Evolutionary conservation across 2,329 filamentous ascomycete species (phyloP).

Genomic region (Pseudogymnoascus sp.): DNA sequence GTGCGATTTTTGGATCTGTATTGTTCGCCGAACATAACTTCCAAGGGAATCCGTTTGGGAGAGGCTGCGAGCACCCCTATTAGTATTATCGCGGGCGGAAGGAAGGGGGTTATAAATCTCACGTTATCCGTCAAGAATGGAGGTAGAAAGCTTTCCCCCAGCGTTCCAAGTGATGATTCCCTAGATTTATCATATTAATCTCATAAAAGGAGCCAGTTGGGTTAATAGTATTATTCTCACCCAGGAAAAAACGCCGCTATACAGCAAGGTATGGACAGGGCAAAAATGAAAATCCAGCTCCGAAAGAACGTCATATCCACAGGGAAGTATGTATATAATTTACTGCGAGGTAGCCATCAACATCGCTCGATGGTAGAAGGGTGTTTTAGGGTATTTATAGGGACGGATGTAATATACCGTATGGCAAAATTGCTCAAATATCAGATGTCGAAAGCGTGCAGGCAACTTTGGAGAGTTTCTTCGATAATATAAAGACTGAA

Average conservation of each 20-base stretch:
- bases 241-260: neutral
- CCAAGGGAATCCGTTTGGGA: slow-evolving; percentile 45
- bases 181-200: slow-evolving; percentile 2
- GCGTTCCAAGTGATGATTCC: slow-evolving; percentile 25
- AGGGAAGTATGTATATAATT: slow-evolving; percentile 1
- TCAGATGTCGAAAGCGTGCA: neutral
- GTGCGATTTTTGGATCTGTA: slow-evolving; percentile 31
- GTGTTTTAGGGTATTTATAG: neutral
- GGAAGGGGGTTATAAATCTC: neutral
- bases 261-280: neutral
- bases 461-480: neutral
- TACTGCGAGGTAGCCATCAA: neutral
- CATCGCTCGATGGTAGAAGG: neutral
- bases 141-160: slow-evolving; percentile 27
- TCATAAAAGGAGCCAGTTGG: neutral
- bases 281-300: neutral
- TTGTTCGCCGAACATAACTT: slow-evolving; percentile 32
- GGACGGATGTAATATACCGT: neutral
- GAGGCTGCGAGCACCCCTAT: slow-evolving; percentile 24
- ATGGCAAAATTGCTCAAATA: neutral
- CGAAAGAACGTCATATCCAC: neutral
- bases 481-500: neutral
- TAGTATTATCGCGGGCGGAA: neutral
- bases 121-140: slow-evolving; percentile 38
- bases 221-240: neutral